Base-by-base conservation (phyloP, 2,329 filamentous ascomycete genomes). In the Colletotrichum sp. region DNA sequence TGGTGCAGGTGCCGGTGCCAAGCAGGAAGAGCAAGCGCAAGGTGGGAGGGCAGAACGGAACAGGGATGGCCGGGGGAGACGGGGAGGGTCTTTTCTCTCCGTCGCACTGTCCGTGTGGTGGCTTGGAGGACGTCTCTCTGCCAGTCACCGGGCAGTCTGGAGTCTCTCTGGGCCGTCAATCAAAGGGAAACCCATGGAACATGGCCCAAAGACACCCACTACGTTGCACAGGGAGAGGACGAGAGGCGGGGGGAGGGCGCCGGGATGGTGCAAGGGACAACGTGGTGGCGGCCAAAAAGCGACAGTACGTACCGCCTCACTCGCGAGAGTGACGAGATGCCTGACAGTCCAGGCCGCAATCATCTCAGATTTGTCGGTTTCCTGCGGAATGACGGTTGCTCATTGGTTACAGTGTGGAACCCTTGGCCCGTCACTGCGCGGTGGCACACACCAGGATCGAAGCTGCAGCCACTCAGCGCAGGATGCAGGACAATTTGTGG, bases 51-150 rank as follows among this genome's bases (percentile, higher is more conserved):
- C 44, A 48, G 62, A 64, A 34, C 44, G 2, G 62, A 44, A 34
- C 60, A 64, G 34, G 62, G 62, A 39, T 16, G 62, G 62, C n/a
- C 44, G 44, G 39, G 62, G 62, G 34, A 34, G n/a, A 12, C 36
- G 36, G n/a, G 28, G 36, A 16, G 16, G 36, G 34, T 48, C 63
- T 66, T 66, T 66, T 66, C 63, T 65, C 26, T 59, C 44, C 34
- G 59, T 74, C 67, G 71, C 72, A 74, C 67, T 74, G 72, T 74
- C 68, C 69, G 63, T 67, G 55, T 68, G 68, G 72, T 75, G 73
- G 73, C 62, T 75, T 69, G 44, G n/a, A 22, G n/a, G 44, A 48
- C n/a, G 18, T 48, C 44, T 48, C 44, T 48, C 44, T 48, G 44
- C 18, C 44, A 48, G 44, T 48, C 44, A 48, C 18, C 44, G 18